phyloP scores from a whole-genome alignment of 2,329 filamentous ascomycete genomes.

The Fusarium pininemorale region DNA sequence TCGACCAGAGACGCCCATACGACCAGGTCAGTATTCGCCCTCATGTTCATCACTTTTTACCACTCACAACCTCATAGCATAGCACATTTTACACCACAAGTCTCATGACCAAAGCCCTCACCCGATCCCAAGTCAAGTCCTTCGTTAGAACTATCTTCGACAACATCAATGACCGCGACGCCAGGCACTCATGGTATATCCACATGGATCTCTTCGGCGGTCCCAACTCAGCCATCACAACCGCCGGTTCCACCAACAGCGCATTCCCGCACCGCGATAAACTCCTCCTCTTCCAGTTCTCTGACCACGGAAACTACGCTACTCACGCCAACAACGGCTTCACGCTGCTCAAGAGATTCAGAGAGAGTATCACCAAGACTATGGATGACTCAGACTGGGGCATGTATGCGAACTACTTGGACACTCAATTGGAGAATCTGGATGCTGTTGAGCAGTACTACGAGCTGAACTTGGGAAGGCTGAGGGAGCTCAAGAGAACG shows the following conservation, averaged over 20 bases:
- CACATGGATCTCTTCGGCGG: conserved; percentile 47
- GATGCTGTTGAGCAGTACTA: conserved; percentile 50
- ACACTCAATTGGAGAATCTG: conserved; percentile 47
- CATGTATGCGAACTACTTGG: conserved; percentile 55
- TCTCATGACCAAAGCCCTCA: conserved; percentile 42
- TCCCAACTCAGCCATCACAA: conserved; percentile 49
- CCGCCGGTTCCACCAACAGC: conserved; percentile 38
- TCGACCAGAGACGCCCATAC: conserved; percentile 42
- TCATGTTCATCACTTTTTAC: too few relatives aligned
- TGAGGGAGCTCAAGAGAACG: conserved; percentile 48
- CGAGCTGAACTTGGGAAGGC: conserved; percentile 45
- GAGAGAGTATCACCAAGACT: conserved; percentile 44
- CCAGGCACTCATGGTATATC: conserved; percentile 35
- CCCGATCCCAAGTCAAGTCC: conserved; percentile 28
- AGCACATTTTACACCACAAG: conserved; percentile 46
- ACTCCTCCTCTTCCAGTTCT: conserved; percentile 61
- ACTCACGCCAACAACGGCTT: conserved; percentile 48
- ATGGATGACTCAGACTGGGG: conserved; percentile 47
- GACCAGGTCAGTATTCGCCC: conserved; percentile 17
- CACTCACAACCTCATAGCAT: conserved; percentile 33
- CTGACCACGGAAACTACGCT: conserved; percentile 49
- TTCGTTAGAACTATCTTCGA: conserved; percentile 34
- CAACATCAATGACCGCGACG: conserved; percentile 18
- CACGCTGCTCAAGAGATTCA: conserved; percentile 47
- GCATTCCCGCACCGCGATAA: conserved; percentile 55